phyloP scores from a whole-genome alignment of 257 asterid species.

The Nicotiana sylvestris region DNA sequence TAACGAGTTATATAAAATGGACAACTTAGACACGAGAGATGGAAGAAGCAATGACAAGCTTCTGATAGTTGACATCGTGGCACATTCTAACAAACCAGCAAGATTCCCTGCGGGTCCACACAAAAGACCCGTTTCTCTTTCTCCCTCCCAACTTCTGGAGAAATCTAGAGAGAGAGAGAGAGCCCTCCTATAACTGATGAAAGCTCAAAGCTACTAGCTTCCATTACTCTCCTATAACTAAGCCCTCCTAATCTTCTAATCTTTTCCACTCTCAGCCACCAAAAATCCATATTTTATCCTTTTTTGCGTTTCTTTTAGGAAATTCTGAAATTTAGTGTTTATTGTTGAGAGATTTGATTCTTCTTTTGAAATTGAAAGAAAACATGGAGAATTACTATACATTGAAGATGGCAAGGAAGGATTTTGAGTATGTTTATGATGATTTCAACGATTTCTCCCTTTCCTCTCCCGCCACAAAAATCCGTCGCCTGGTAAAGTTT shows the following conservation, averaged over 20 bases:
- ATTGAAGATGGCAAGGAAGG: constrained; percentile 68
- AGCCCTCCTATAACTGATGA: no score
- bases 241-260: neutral
- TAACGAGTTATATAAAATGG: no score
- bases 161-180: neutral
- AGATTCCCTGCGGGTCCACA: no score
- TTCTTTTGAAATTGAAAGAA: neutral
- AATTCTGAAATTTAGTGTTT: neutral
- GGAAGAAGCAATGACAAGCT: no score
- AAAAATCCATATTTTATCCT: no score
- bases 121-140: neutral
- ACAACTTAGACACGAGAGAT: no score
- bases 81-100: no score
- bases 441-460: constrained; percentile 69
- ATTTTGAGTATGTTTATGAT: constrained; percentile 33
- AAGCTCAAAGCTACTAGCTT: neutral
- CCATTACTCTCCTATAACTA: neutral
- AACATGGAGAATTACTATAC: constrained; percentile 32
- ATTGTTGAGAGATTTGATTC: no score
- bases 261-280: no score
- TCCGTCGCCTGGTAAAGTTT: constrained; percentile 63
- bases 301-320: no score
- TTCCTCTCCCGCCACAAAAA: constrained; percentile 76
- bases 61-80: no score
- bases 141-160: neutral